These are phyloP conservation scores for Rhizopogon rudus DNA, from an alignment of 768 basidiomycete genomes.

Conservation along the genomic window DNA sequence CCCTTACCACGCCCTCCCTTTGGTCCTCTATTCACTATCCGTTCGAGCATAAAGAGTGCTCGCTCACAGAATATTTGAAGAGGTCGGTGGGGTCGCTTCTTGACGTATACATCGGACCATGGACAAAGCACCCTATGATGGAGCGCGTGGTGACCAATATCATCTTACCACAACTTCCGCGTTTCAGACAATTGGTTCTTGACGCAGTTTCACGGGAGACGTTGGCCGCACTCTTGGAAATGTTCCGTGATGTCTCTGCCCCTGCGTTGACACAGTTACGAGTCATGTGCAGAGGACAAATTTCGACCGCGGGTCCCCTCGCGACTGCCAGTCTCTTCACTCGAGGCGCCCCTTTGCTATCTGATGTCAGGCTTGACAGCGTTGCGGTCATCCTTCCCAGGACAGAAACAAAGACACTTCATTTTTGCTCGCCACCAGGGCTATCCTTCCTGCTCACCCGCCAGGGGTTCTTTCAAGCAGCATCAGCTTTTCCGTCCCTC, in stretches of 20 bases:
- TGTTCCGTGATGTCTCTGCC: conserved; percentile 21
- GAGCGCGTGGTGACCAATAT: conserved; percentile 19
- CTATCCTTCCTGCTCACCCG: conserved; percentile 25
- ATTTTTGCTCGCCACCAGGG: conserved; percentile 29
- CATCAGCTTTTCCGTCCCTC: conserved; percentile 16
- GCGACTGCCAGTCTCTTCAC: conserved; percentile 19
- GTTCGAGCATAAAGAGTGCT: conserved; percentile 24
- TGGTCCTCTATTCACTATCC: conserved; percentile 31
- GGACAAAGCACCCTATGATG: conserved; percentile 25
- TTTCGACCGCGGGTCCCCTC: conserved; percentile 21
- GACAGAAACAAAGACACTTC: conserved; percentile 18
- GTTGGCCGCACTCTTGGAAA: conserved; percentile 15
- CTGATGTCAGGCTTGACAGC: conserved; percentile 29
- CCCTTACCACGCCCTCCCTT: conserved; percentile 28
- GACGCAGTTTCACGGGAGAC: conserved; percentile 27
- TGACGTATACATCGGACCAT: conserved; percentile 27
- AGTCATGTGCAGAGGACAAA: conserved; percentile 27
- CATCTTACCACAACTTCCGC: conserved; percentile 24
- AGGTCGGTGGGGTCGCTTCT: conserved; percentile 26
- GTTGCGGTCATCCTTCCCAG: conserved; percentile 22
- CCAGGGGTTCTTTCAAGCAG: conserved; percentile 15
- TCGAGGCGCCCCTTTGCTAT: conserved; percentile 26
- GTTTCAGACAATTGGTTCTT: conserved; percentile 25
- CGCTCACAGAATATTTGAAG: conserved; percentile 26
- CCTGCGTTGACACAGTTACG: conserved; percentile 21